Base-by-base conservation (phyloP, 495 filamentous ascomycete genomes). In the Penicillium coprophilum region DNA sequence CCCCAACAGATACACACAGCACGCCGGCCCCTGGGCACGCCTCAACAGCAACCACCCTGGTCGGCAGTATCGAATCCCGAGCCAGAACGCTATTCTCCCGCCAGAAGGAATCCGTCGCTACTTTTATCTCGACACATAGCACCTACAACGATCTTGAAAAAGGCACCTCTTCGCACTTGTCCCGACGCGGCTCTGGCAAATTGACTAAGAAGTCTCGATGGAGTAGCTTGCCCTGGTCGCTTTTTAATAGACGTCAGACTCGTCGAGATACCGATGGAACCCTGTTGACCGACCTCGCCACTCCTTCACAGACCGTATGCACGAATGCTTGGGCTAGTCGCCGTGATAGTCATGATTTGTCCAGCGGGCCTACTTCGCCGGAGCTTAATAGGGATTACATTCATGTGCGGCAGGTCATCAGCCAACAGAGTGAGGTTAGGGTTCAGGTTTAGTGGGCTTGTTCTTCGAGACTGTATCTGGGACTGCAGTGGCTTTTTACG, bases 241-340 rank as follows among this genome's bases (percentile, higher is more conserved):
- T 49, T 10, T 57, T 70, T n/a, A 34, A 40, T 45, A 59, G 36
- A 21, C 50, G 51, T 11, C 51, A 36, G 19, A 48, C 58, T 10
- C 12, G 40, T 2, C 32, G 49, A 0, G 15, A 50, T 38, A 57
- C 24, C 2, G 62, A 70, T 15, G 53, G 47, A 23, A 38, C 59
- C 24, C 34, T 55, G 57, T 11, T 73, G 44, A 12, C 53, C 6
- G 41, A 67, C 30, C 39, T 74, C 12, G 57, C 67, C 13, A 54
- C 34, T 23, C 53, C 67, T 0, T 58, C 55, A 13, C 70, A 61
- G 45, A 74, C 69, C 0, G 49, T 77, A 38, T 65, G 41, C n/a
- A 67, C 74, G 2, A 77, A 59, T 57, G 74, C 74, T 1, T 77
- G 74, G 74, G 74, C 72, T 0, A 71, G 66, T 28, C 58, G 54